A percentile compares a stretch with the other conserved stretches of the same genome.
Conservation (phyloP, 192 early-diverging fungal species). For the Linnemannia zychae region DNA sequence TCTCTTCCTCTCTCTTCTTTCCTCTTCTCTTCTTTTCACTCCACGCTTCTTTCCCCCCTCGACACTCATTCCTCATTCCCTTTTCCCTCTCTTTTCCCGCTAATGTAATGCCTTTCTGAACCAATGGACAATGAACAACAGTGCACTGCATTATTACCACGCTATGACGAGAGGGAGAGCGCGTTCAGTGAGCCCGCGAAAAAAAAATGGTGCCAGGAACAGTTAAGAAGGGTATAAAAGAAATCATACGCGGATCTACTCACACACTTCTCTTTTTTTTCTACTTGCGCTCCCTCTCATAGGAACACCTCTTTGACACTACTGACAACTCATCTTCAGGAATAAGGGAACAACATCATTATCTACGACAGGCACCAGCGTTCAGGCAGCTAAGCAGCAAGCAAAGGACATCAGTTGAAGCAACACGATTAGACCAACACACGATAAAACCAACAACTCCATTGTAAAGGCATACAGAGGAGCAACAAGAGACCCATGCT, state of each 20-base stretch:
- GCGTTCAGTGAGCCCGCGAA: background rate
- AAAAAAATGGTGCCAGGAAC: background rate
- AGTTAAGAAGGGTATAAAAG: background rate
- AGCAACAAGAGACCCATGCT: conserved; percentile 28
- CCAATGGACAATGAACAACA: background rate
- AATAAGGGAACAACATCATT: background rate
- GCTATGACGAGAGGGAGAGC: background rate
- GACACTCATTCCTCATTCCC: conserved; percentile 3
- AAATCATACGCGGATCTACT: background rate
- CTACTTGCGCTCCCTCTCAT: background rate
- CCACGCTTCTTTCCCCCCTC: background rate
- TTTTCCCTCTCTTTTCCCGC: background rate
- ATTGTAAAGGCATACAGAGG: background rate
- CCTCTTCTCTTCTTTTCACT: background rate
- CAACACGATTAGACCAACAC: background rate
- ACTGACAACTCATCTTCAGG: background rate
- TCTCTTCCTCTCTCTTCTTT: background rate
- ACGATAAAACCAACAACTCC: background rate
- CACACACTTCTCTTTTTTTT: background rate
- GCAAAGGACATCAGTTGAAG: no score
- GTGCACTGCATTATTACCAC: background rate
- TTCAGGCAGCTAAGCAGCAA: no score
- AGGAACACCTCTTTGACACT: background rate
- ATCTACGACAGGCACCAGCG: no score
- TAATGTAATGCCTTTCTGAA: background rate